Conservation (phyloP, 2,329 filamentous ascomycete species). For the Venturia aucupariae region DNA sequence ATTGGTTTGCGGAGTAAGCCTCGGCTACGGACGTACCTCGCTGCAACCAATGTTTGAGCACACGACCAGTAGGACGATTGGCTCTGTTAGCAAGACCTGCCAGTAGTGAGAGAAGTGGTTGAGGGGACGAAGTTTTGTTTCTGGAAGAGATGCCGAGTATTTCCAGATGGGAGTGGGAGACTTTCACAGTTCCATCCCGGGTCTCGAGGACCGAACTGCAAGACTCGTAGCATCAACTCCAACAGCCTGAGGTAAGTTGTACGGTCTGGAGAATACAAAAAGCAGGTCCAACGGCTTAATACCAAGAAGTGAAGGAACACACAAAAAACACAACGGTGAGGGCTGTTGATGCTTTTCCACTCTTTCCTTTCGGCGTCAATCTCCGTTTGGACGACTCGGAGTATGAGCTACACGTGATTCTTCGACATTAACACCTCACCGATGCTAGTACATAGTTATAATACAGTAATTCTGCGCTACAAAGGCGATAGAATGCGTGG, state of each 20-base stretch:
- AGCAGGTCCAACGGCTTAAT: background rate
- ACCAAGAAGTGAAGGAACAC: no score
- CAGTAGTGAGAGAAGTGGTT: background rate
- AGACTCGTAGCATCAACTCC: no score
- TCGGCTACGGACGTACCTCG: background rate
- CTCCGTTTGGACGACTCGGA: no score
- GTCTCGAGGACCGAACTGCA: background rate
- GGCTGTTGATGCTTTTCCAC: no score
- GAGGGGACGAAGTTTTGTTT: background rate
- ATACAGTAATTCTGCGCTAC: no score
- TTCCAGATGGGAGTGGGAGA: background rate
- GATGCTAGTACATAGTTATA: no score
- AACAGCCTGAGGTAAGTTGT: no score
- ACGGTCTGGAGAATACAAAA: background rate
- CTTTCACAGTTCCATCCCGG: background rate
- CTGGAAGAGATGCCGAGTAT: background rate
- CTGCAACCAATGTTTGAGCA: background rate
- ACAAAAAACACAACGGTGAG: no score
- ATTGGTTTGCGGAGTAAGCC: slow-evolving; percentile 7
- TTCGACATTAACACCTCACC: no score
- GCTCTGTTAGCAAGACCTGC: background rate
- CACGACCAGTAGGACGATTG: background rate
- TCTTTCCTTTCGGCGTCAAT: no score
- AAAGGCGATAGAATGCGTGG: no score
- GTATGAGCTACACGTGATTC: no score